Evolutionary conservation across 2,329 filamentous ascomycete genomes (phyloP).

Genomic region (Colletotrichum sp.): DNA sequence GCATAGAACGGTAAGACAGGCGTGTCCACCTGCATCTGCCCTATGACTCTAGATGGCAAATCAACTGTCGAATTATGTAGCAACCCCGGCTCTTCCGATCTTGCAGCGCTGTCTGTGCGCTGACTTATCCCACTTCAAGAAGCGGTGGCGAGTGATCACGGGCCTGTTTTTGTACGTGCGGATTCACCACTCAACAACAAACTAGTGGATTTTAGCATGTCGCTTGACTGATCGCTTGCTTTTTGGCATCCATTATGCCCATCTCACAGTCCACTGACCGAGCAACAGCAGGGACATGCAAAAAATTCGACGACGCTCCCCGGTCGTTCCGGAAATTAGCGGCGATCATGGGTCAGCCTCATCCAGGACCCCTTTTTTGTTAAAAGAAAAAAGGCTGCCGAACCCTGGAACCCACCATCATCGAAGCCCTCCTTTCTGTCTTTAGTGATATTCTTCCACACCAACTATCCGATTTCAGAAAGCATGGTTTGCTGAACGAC

Average conservation of each 20-base stretch:
- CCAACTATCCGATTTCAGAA: neutral
- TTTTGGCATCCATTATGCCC: neutral
- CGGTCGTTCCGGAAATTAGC: conserved; percentile 10
- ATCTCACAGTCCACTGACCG: neutral
- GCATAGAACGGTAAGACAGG: neutral
- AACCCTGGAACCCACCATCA: neutral
- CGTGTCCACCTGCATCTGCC: neutral
- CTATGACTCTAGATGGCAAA: neutral
- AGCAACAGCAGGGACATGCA: neutral
- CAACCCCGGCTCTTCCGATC: conserved; percentile 9
- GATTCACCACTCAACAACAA: neutral
- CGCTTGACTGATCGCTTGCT: neutral
- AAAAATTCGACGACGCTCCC: conserved; percentile 2
- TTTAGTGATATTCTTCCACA: neutral
- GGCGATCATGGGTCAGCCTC: conserved; percentile 12
- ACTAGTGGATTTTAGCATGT: neutral
- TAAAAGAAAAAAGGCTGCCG: neutral
- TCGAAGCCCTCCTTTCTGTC: neutral
- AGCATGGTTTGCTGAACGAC: neutral
- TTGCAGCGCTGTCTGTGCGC: conserved; percentile 1
- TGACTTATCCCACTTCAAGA: neutral
- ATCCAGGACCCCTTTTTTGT: neutral
- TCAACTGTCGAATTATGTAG: neutral
- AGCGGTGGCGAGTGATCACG: neutral
- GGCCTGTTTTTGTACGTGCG: neutral